phyloP scores from a whole-genome alignment of 192 early-diverging fungal genomes.

The Coemansia sp. region DNA sequence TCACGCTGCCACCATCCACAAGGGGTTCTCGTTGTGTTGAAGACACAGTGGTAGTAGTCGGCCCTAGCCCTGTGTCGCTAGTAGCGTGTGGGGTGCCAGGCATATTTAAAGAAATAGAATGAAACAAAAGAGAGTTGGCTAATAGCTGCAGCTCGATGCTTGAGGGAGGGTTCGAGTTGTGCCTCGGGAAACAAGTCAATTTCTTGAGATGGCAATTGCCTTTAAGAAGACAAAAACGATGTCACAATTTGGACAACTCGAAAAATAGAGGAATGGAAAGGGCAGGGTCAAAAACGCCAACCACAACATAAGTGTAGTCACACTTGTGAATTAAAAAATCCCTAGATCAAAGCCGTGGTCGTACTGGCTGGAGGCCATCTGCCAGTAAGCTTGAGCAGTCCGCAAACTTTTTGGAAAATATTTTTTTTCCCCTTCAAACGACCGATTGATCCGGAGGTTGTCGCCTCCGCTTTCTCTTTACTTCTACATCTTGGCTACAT shows the following conservation, averaged over 20 bases:
- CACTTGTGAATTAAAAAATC: neutral
- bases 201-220: neutral
- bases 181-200: neutral
- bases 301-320: neutral
- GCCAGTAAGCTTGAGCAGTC: neutral
- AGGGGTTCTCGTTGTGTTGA: neutral
- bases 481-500: neutral
- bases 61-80: slow-evolving; percentile 6
- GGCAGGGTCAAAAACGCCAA: neutral
- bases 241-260: no score
- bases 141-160: neutral
- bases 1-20: neutral
- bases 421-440: neutral
- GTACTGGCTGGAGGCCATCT: neutral
- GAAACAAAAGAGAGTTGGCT: neutral
- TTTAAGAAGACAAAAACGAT: no score
- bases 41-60: neutral
- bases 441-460: neutral
- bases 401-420: neutral
- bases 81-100: slow-evolving; percentile 4
- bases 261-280: neutral
- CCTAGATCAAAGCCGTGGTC: neutral
- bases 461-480: neutral
- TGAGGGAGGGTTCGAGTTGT: neutral
- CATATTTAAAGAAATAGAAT: neutral